Evolutionary conservation across 176 grass and related monocot genomes (phyloP).

Genomic region (Luzula sylvatica): DNA sequence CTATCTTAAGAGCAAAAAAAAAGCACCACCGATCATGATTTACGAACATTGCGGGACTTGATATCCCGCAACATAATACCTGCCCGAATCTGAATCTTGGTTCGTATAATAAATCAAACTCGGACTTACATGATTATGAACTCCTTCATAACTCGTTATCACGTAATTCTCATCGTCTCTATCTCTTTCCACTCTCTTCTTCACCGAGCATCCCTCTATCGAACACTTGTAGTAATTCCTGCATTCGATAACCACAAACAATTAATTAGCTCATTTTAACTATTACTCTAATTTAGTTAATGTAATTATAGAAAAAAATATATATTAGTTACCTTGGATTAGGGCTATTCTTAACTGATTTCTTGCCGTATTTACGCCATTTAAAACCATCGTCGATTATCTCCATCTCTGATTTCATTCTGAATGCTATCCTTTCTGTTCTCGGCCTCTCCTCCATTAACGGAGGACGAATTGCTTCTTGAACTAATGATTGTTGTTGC

Average conservation of each 20-base stretch:
- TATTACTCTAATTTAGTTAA: neutral
- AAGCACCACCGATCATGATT: no score
- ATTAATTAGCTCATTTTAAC: neutral
- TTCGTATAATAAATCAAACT: slow-evolving; percentile 78
- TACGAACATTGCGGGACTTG: slow-evolving; percentile 9
- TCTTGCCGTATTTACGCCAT: slow-evolving; percentile 98
- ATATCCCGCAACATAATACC: slow-evolving; percentile 73
- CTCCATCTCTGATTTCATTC: slow-evolving; percentile 71
- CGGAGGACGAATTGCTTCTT: neutral
- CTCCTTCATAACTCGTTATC: slow-evolving; percentile 89
- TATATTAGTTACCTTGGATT: slow-evolving; percentile 56
- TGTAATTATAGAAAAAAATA: neutral
- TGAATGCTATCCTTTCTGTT: slow-evolving; percentile 69
- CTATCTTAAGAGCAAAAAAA: no score
- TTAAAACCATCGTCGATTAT: slow-evolving; percentile 81
- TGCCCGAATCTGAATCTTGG: slow-evolving; percentile 70
- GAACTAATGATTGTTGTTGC: neutral
- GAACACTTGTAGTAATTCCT: slow-evolving; percentile 99
- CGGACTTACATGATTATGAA: slow-evolving; percentile 80
- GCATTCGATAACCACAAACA: neutral
- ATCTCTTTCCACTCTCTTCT: slow-evolving; percentile 94
- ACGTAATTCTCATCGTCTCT: slow-evolving; percentile 74
- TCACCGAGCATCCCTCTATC: slow-evolving; percentile 84
- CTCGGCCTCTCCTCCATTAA: slow-evolving; percentile 28
- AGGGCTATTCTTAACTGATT: slow-evolving; percentile 96